A percentile compares a stretch with the other conserved stretches of the same genome.
Conservation (phyloP, 768 basidiomycete genomes). For the Podaxis rugospora region DNA sequence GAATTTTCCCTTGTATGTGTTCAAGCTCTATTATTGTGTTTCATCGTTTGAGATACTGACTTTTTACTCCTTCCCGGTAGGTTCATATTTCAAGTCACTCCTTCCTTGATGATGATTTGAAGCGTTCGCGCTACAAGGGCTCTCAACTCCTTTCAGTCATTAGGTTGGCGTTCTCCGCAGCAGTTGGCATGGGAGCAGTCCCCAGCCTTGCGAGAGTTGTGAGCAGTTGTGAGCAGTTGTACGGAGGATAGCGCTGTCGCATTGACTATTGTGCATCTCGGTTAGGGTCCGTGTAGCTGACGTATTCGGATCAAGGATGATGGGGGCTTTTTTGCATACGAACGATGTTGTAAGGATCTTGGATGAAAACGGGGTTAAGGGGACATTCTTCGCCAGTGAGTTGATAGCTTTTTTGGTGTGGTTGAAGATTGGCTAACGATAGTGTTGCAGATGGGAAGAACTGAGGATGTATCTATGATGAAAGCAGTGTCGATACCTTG, state of each 20-base stretch:
- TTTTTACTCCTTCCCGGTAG: background rate
- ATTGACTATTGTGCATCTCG: conserved; percentile 3
- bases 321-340: conserved; percentile 20
- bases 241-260: background rate
- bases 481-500: conserved; percentile 20
- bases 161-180: background rate
- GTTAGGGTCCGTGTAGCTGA: background rate
- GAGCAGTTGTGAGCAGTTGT: background rate
- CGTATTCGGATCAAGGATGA: conserved; percentile 12
- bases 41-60: no score
- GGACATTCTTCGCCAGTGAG: conserved; percentile 40
- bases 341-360: conserved; percentile 26
- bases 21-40: no score
- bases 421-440: background rate
- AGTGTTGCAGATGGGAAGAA: conserved; percentile 28
- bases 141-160: background rate
- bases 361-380: conserved; percentile 25
- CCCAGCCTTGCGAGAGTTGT: background rate
- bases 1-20: no score
- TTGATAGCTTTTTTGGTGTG: background rate
- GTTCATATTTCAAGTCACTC: background rate
- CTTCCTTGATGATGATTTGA: background rate
- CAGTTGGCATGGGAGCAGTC: background rate
- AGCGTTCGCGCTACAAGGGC: background rate
- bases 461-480: conserved; percentile 36